Conservation (phyloP, 1,284 basidiomycete genomes). For the Heliocybe sulcata region DNA sequence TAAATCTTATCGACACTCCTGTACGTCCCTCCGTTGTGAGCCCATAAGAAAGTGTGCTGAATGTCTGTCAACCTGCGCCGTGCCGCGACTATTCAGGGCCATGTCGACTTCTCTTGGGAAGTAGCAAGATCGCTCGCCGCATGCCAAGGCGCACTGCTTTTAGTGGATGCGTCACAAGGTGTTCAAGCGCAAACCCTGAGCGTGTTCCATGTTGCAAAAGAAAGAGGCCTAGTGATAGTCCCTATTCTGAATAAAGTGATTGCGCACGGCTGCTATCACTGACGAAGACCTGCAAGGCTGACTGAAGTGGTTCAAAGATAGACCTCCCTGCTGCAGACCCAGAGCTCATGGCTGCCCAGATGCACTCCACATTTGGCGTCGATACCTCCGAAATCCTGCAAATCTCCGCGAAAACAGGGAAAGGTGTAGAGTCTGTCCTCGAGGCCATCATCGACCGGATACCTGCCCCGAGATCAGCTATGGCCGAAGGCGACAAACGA, state of each 20-base stretch:
- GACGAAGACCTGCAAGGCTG: neutral
- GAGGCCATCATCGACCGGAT: constrained; percentile 78
- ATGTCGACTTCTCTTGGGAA: constrained; percentile 97
- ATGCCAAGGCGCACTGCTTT: constrained; percentile 88
- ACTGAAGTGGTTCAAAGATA: constrained; percentile 44
- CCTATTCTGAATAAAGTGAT: constrained; percentile 91
- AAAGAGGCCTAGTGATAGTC: constrained; percentile 80
- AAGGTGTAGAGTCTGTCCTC: constrained; percentile 73
- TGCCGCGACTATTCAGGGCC: constrained; percentile 45
- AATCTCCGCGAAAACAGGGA: constrained; percentile 92
- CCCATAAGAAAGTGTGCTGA: neutral
- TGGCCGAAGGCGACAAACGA: constrained; percentile 29
- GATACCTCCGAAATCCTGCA: constrained; percentile 50
- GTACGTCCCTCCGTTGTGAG: constrained; percentile 29
- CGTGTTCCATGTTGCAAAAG: constrained; percentile 85
- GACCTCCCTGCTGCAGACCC: constrained; percentile 86
- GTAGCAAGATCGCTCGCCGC: constrained; percentile 90
- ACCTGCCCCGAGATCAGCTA: constrained; percentile 54
- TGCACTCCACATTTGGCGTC: constrained; percentile 77
- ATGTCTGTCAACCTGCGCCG: neutral
- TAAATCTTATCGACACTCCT: constrained; percentile 97
- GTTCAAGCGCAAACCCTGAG: constrained; percentile 98
- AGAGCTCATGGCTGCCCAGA: constrained; percentile 72
- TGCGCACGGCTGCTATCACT: neutral
- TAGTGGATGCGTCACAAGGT: constrained; percentile 95